These are phyloP conservation scores for Yamadazyma triangularis DNA, from an alignment of 1,139 yeast species.

Conservation along the genomic window DNA sequence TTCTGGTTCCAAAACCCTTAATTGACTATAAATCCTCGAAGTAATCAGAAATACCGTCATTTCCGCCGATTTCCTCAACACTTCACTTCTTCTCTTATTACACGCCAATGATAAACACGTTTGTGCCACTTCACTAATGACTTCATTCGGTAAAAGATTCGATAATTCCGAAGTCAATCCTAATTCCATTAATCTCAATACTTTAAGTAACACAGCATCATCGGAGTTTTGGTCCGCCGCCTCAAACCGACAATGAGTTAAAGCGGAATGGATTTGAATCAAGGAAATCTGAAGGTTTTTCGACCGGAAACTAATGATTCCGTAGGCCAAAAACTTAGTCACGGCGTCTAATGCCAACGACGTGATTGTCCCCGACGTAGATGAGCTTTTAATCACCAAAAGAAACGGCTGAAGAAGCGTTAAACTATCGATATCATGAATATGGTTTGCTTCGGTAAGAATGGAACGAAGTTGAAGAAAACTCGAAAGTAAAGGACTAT, in stretches of 20 bases:
- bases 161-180: slow-evolving; percentile 66
- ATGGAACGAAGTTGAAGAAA: slow-evolving; percentile 76
- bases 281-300: slow-evolving; percentile 47
- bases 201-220: slow-evolving; percentile 84
- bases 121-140: slow-evolving; percentile 83
- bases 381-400: slow-evolving; percentile 77
- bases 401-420: slow-evolving; percentile 83
- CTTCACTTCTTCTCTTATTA: slow-evolving; percentile 87
- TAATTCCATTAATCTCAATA: slow-evolving; percentile 67
- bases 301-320: slow-evolving; percentile 43
- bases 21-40: slow-evolving; percentile 59
- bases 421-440: slow-evolving; percentile 61
- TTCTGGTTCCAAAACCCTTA: slow-evolving; percentile 56
- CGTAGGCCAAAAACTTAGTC: slow-evolving; percentile 64
- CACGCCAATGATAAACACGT: slow-evolving; percentile 91
- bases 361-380: slow-evolving; percentile 85
- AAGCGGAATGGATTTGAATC: slow-evolving; percentile 63
- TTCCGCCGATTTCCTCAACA: slow-evolving; percentile 85
- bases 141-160: slow-evolving; percentile 67
- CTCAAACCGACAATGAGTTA: slow-evolving; percentile 93
- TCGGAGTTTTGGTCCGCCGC: slow-evolving; percentile 92
- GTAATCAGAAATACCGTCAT: slow-evolving; percentile 73
- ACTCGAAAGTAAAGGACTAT: slow-evolving; percentile 70
- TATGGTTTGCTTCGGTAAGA: slow-evolving; percentile 50
- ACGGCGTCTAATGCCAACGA: slow-evolving; percentile 75